These are phyloP conservation scores for Yamadazyma insecticola DNA, from an alignment of 805 yeast genomes.

Conservation along the genomic window DNA sequence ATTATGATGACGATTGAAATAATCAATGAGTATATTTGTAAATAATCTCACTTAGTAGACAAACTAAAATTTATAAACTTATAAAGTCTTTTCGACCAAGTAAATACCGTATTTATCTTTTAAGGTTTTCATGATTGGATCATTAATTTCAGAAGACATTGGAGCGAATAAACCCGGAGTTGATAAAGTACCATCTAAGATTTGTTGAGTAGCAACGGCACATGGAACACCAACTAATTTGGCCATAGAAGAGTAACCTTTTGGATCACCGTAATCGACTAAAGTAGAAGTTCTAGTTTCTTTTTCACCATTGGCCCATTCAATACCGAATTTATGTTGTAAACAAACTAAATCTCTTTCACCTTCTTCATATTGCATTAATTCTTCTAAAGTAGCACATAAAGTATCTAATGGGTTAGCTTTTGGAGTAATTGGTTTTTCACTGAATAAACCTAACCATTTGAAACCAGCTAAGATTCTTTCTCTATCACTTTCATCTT, in stretches of 20 bases:
- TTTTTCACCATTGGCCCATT: slow-evolving; percentile 87
- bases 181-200: slow-evolving; percentile 73
- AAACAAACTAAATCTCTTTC: slow-evolving; percentile 94
- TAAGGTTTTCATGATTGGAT: slow-evolving; percentile 86
- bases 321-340: slow-evolving; percentile 97
- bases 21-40: background rate
- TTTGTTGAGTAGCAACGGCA: slow-evolving; percentile 88
- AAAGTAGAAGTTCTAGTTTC: slow-evolving; percentile 95
- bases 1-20: slow-evolving; percentile 6
- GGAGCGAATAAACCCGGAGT: slow-evolving; percentile 88
- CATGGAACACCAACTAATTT: slow-evolving; percentile 97
- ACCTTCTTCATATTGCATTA: slow-evolving; percentile 93
- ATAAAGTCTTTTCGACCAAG: slow-evolving; percentile 80
- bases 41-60: background rate
- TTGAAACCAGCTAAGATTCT: slow-evolving; percentile 83
- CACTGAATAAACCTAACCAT: slow-evolving; percentile 93
- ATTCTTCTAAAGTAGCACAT: slow-evolving; percentile 91
- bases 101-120: slow-evolving; percentile 86
- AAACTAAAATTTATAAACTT: slow-evolving; percentile 1
- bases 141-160: slow-evolving; percentile 82
- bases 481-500: slow-evolving; percentile 74
- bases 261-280: slow-evolving; percentile 86
- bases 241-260: slow-evolving; percentile 96
- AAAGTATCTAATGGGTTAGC: slow-evolving; percentile 93
- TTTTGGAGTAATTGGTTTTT: slow-evolving; percentile 72